These are phyloP conservation scores for Monosporascus sp. DNA, from an alignment of 2,329 filamentous ascomycete species.

Conservation along the genomic window DNA sequence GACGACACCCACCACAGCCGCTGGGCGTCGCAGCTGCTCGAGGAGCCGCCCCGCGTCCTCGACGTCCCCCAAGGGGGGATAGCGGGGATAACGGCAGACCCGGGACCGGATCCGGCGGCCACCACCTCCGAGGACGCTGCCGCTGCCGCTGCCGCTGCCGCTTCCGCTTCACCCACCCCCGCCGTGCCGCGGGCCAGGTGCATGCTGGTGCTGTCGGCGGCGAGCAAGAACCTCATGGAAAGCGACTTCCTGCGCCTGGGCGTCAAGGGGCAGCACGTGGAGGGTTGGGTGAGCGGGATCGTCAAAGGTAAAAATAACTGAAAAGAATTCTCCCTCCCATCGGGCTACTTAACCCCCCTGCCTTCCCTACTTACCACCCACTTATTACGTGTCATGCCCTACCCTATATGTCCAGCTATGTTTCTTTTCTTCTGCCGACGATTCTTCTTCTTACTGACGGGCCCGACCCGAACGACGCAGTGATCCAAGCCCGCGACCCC, in stretches of 20 bases:
- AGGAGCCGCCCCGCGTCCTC: conserved; percentile 6
- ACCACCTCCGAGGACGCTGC: background rate
- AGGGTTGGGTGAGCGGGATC: conserved; percentile 63
- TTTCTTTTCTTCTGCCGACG: background rate
- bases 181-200: conserved; percentile 10
- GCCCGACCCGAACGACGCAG: conserved; percentile 23
- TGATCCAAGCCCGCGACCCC: conserved; percentile 61
- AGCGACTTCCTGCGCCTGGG: conserved; percentile 68
- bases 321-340: too few species aligned
- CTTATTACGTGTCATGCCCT: background rate
- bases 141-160: background rate
- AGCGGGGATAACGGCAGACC: background rate
- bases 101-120: background rate
- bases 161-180: conserved; percentile 2
- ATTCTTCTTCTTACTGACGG: conserved; percentile 6
- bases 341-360: too few species aligned
- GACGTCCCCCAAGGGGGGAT: conserved; percentile 3
- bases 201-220: conserved; percentile 54
- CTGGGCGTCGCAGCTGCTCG: conserved; percentile 15
- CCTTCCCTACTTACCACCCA: too few species aligned
- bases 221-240: conserved; percentile 55
- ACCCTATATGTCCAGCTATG: background rate
- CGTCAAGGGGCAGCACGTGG: conserved; percentile 57
- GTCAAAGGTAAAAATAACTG: conserved; percentile 40
- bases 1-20: conserved; percentile 3